phyloP scores from a whole-genome alignment of 495 filamentous ascomycete genomes.

The Tuber magnatum region DNA sequence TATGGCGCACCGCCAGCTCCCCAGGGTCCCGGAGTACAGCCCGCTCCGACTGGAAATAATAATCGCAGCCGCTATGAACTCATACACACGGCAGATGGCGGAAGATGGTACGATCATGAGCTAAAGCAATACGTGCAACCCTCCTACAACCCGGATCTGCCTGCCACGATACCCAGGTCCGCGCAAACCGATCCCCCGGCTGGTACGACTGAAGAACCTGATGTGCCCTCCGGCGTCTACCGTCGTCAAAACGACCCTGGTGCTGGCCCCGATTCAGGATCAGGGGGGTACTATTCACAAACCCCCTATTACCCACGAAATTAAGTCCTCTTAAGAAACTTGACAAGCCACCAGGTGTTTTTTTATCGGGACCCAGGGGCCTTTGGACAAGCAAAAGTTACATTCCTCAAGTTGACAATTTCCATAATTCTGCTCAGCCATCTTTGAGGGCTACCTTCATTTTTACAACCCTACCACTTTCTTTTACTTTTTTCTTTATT shows the following conservation, averaged over 20 bases:
- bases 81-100: conserved; percentile 12
- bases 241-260: not conserved
- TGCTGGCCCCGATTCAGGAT: not conserved
- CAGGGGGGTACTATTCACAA: not conserved
- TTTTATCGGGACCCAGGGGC: not conserved
- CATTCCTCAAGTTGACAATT: not conserved
- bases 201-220: not conserved
- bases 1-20: not conserved
- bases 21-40: not conserved
- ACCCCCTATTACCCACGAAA: not conserved
- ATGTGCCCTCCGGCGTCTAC: not conserved
- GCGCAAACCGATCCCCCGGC: not conserved
- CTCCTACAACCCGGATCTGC: no score
- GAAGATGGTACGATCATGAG: conserved; percentile 26
- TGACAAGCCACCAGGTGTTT: not conserved
- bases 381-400: not conserved
- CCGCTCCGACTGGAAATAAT: not conserved
- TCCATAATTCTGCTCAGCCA: not conserved
- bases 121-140: conserved; percentile 14
- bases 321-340: not conserved
- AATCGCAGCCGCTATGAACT: conserved; percentile 10
- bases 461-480: not conserved
- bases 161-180: not conserved
- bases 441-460: not conserved
- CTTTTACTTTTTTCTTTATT: not conserved